Evolutionary conservation across 2,329 filamentous ascomycete genomes (phyloP), one percentile per base, ranked within the genome.

Genomic region (Ascochyta koolunga): DNA sequence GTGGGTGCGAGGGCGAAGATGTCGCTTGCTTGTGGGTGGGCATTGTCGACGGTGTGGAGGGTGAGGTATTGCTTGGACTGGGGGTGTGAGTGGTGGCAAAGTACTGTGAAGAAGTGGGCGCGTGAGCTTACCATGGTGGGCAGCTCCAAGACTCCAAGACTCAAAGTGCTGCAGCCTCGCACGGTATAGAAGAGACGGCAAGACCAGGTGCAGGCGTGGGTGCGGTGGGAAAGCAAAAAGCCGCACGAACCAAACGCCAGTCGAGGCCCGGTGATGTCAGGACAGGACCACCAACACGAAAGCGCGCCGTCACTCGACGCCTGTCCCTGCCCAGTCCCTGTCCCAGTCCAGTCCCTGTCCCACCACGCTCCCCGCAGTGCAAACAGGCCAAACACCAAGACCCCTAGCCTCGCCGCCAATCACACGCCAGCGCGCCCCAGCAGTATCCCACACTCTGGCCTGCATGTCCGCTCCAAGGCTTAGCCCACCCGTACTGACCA

Each of bases 31-130:
- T 66, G 64, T 63, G 86, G 81, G 77, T 96, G 92, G 59, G 90
- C 92, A 80, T 92, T 85, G 73, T 96, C 90, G 74, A 96, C 86
- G 37, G 92, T 93, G 76, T 96, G 91, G 64, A 89, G 89, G 69
- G 93, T 96, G 59, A 99, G 85, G 75, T 97, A 99, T 88, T 98
- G 95, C 80, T 98, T 98, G 50, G 95, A 99, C 95, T 97, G 54
- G 41, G 33, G 35, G 19, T 29, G 42, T 70, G 53, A 66, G 37
- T 10, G 16, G 2, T 25, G 7, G 35, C 19, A 3, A 10, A 37
- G 18, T 2, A 9, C 24, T 16, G 18, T 36, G 24, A 8, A 6
- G 6, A 18, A 48, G 18, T 38, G 24, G 8, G 24, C 21, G 19
- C 18, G 37, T 40, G 44, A 21, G 29, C 42, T 11, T 42, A 56